Conservation (phyloP, 345 rosid genomes). For the Excoecaria agallocha region DNA sequence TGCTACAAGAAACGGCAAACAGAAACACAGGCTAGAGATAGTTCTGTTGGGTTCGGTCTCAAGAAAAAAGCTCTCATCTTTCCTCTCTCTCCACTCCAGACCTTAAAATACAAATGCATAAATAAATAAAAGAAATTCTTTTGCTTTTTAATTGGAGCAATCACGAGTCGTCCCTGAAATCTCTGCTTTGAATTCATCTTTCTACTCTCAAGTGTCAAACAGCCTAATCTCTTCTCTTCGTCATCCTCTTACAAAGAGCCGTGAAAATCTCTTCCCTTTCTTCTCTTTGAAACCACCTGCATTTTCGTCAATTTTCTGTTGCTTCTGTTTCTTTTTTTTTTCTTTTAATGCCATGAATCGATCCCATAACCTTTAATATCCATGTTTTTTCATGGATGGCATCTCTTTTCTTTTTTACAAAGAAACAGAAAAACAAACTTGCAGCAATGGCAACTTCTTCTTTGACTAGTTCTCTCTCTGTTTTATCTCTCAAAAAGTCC, state of each 20-base stretch:
- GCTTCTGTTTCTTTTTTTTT: conserved; percentile 14
- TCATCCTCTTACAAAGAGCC: too few species aligned
- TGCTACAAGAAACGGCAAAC: neutral
- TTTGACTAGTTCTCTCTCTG: conserved; percentile 9
- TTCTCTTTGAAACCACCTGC: conserved; percentile 19
- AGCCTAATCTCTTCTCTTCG: conserved; percentile 34
- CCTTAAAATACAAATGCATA: neutral
- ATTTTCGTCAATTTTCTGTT: conserved; percentile 14
- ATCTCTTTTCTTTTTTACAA: neutral
- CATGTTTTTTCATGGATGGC: conserved; percentile 10
- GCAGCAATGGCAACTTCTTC: conserved; percentile 12
- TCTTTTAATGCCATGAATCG: conserved; percentile 11
- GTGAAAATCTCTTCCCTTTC: conserved; percentile 18
- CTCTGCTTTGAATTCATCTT: conserved; percentile 61
- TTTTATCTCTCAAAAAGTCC: neutral
- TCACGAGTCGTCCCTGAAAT: conserved; percentile 89
- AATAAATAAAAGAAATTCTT: conserved; percentile 5
- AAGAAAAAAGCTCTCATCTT: neutral
- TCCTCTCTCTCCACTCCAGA: neutral
- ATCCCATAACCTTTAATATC: neutral
- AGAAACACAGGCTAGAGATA: neutral
- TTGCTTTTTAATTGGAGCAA: conserved; percentile 56
- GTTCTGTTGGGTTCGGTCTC: conserved; percentile 21
- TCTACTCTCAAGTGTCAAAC: conserved; percentile 34
- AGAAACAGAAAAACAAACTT: neutral